phyloP scores from a whole-genome alignment of 2,329 filamentous ascomycete genomes.

The Penicillium expansum region DNA sequence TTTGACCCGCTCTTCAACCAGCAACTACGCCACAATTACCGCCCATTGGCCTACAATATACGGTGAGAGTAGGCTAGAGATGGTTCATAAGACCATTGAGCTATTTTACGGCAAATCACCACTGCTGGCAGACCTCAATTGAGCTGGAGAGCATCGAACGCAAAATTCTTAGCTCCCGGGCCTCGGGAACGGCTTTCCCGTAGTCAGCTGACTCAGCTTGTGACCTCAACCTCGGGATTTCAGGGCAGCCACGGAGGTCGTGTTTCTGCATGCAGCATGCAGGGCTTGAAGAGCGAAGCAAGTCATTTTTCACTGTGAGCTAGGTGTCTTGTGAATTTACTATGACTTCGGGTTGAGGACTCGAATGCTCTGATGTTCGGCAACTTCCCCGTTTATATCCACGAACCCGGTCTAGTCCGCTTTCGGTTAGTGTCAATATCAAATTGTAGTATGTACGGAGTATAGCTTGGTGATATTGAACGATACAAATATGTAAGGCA shows the following conservation, averaged over 20 bases:
- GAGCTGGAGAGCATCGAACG: constrained; percentile 12
- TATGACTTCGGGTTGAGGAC: background rate
- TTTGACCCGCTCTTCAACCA: constrained; percentile 10
- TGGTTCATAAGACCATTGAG: background rate
- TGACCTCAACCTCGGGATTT: constrained; percentile 11
- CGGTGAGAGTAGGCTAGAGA: background rate
- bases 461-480: background rate
- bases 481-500: background rate
- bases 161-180: constrained; percentile 24
- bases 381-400: background rate
- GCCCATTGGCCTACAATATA: constrained; percentile 14
- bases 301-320: background rate
- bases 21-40: constrained; percentile 4
- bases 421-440: constrained; percentile 2
- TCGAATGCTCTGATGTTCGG: background rate
- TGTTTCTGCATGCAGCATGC: constrained; percentile 3
- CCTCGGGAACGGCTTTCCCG: constrained; percentile 23
- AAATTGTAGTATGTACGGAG: background rate
- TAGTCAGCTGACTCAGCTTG: constrained; percentile 23
- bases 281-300: background rate
- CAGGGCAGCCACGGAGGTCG: background rate
- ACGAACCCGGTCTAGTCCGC: background rate
- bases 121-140: background rate
- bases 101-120: background rate
- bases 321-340: background rate